Evolutionary conservation across 768 basidiomycete species (phyloP).

Genomic region (Lactarius sanguifluus): DNA sequence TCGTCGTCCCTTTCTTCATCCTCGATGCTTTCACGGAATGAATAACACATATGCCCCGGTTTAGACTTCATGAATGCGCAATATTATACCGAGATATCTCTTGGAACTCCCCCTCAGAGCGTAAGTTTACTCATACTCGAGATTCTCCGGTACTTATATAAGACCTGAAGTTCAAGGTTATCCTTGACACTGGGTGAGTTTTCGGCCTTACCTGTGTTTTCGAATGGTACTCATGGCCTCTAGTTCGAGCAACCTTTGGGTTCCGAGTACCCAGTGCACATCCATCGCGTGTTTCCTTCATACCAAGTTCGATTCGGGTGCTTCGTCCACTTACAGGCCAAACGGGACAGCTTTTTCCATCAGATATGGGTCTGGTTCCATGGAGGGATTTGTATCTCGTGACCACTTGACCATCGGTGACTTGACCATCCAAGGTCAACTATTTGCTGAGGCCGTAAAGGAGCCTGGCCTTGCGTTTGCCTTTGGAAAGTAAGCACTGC

Average conservation of each 20-base stretch:
- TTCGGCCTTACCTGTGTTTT: background rate
- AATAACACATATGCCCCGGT: conserved; percentile 23
- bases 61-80: conserved; percentile 98
- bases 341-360: conserved; percentile 91
- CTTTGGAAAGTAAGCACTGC: conserved; percentile 78
- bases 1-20: conserved; percentile 34
- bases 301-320: conserved; percentile 78
- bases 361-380: conserved; percentile 92
- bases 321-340: conserved; percentile 82
- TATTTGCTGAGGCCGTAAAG: conserved; percentile 94
- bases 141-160: conserved; percentile 9
- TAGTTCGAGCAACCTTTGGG: conserved; percentile 93
- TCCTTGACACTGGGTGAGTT: conserved; percentile 83
- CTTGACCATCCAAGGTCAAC: conserved; percentile 65
- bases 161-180: conserved; percentile 75
- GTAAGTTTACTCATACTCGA: conserved; percentile 43
- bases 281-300: conserved; percentile 96
- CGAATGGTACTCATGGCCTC: conserved; percentile 16
- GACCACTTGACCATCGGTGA: conserved; percentile 84
- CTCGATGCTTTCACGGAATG: background rate
- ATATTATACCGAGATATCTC: conserved; percentile 84
- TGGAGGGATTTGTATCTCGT: conserved; percentile 93
- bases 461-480: conserved; percentile 98
- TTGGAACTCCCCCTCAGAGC: conserved; percentile 82
- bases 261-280: conserved; percentile 76